A percentile compares a stretch with the other conserved stretches of the same genome.
Conservation (phyloP, 306 rosid genomes). For the Neltuma alba region DNA sequence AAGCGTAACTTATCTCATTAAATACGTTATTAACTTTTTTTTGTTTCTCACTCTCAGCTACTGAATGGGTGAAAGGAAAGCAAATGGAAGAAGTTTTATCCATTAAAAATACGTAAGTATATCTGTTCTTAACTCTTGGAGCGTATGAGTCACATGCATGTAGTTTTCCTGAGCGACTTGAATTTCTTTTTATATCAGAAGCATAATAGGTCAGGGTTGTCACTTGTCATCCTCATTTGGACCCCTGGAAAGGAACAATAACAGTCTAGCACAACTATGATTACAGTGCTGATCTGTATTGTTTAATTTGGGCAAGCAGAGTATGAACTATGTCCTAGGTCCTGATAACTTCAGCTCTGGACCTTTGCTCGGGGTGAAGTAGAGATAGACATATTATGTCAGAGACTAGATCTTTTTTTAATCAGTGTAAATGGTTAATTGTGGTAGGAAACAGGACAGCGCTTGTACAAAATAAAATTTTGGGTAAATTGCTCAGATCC, state of each 20-base stretch:
- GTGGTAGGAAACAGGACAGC: not conserved
- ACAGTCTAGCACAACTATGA: not conserved
- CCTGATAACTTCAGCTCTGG: not conserved
- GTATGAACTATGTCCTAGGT: not conserved
- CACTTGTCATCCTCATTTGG: not conserved
- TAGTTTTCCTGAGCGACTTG: not conserved
- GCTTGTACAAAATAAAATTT: not conserved
- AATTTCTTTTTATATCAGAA: slow-evolving; percentile 1
- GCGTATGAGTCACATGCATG: not conserved
- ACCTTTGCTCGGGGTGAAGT: not conserved
- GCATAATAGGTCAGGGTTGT: not conserved
- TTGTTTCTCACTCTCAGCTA: slow-evolving; percentile 52
- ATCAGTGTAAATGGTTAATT: not conserved
- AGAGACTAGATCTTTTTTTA: not conserved
- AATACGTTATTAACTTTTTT: slow-evolving; percentile 8
- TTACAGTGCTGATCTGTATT: not conserved
- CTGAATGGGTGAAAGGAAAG: slow-evolving; percentile 93
- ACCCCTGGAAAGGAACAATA: not conserved
- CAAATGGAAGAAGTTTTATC: slow-evolving; percentile 83
- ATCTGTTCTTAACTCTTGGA: not conserved
- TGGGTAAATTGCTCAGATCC: not conserved
- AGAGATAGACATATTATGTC: not conserved
- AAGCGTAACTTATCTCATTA: not conserved
- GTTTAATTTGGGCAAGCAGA: not conserved
- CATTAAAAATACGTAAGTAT: slow-evolving; percentile 74